Conservation (phyloP, 352 stramenopile genomes). For the Thalassiosira hispida region DNA sequence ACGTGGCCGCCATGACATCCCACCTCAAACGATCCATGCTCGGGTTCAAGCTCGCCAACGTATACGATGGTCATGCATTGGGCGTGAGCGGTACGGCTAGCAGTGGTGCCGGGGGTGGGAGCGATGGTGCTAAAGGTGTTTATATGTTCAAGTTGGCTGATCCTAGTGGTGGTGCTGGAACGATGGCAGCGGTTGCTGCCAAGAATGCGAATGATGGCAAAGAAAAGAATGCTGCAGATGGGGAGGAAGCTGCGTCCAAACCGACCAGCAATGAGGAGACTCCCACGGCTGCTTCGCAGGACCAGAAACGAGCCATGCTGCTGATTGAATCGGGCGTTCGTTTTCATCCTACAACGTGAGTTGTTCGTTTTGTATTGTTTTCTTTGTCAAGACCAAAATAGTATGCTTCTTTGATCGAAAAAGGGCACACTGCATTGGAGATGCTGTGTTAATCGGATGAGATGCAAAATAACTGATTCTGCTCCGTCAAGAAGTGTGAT, state of each 20-base stretch:
- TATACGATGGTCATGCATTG: conserved; percentile 89
- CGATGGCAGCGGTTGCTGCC: neutral
- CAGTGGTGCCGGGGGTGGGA: conserved; percentile 11
- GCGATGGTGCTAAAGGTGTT: conserved; percentile 53
- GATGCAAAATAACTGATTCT: too few species aligned
- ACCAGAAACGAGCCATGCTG: conserved; percentile 90
- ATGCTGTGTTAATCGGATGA: too few species aligned
- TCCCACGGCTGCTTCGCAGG: conserved; percentile 1
- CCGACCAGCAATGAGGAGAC: neutral
- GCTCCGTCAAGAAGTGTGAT: too few species aligned
- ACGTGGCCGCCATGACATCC: conserved; percentile 76
- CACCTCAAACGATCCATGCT: conserved; percentile 75
- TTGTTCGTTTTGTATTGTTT: neutral
- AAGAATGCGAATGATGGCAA: neutral
- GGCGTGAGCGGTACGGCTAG: conserved; percentile 76
- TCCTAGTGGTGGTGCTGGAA: conserved; percentile 16
- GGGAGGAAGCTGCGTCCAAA: conserved; percentile 5
- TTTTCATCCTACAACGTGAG: conserved; percentile 94
- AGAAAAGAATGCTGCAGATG: neutral
- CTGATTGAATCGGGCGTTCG: conserved; percentile 95
- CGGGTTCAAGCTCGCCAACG: conserved; percentile 94
- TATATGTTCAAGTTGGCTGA: conserved; percentile 80
- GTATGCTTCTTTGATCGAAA: too few species aligned
- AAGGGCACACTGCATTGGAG: too few species aligned
- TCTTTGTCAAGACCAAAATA: conserved; percentile 17